Evolutionary conservation across 805 yeast species (phyloP).

Genomic region (Candida arabinofermentans): DNA sequence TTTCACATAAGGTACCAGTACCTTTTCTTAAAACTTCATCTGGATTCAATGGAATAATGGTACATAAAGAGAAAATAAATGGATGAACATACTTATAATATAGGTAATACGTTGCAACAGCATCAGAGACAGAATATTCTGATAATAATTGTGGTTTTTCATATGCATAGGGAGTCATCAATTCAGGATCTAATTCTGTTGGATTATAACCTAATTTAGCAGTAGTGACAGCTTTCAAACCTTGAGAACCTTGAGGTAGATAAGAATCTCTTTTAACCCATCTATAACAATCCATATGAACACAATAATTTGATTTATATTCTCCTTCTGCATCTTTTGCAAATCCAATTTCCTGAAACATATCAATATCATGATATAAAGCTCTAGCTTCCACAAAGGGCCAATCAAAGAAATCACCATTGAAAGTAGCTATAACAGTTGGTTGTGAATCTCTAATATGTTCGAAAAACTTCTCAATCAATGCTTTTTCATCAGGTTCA

Average conservation of each 20-base stretch:
- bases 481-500: conserved; percentile 77
- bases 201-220: conserved; percentile 96
- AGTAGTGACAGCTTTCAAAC: conserved; percentile 95
- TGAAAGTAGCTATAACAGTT: conserved; percentile 95
- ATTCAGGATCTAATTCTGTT: conserved; percentile 92
- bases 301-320: conserved; percentile 87
- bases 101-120: conserved; percentile 95
- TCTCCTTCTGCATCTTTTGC: conserved; percentile 86
- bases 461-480: conserved; percentile 76
- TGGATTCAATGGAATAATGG: conserved; percentile 92
- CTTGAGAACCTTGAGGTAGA: conserved; percentile 97
- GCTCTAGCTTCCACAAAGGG: conserved; percentile 94
- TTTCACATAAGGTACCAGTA: conserved; percentile 97
- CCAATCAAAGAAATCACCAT: conserved; percentile 99
- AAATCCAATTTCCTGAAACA: conserved; percentile 93
- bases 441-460: conserved; percentile 87
- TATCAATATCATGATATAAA: conserved; percentile 73
- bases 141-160: conserved; percentile 90
- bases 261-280: conserved; percentile 99
- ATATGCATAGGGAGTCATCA: conserved; percentile 96
- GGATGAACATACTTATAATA: conserved; percentile 98
- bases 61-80: conserved; percentile 90
- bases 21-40: conserved; percentile 96
- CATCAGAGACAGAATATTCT: conserved; percentile 98
- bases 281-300: conserved; percentile 94